Evolutionary conservation across 768 basidiomycete genomes (phyloP), one percentile per base, ranked within the genome.

Genomic region (Hortiboletus campestris): DNA sequence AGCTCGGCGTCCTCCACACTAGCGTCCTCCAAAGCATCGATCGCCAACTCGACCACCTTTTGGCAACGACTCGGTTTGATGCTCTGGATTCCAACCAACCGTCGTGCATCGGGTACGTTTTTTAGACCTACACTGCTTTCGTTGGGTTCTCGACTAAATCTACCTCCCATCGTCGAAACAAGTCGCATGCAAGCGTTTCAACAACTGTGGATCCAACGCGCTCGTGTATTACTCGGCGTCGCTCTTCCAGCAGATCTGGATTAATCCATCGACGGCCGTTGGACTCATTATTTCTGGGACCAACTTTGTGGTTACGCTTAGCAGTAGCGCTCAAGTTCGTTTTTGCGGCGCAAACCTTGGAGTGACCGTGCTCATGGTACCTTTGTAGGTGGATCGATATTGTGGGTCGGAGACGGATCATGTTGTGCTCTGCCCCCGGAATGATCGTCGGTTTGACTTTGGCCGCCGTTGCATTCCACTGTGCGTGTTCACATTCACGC

Each of bases 151-250:
- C 13, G 35, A 53, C 54, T 53, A 14, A 56, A 14, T 19, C n/a
- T 53, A 22, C 9, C 1, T 35, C 25, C 5, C 32, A 35, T 25
- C 9, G 3, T 5, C 9, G 36, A 49, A 25, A n/a, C 51, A 53
- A 89, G 87, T 88, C 59, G 78, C 42, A 82, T 92, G 70, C 90
- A 92, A 73, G 88, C 86, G 0, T 86, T 84, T 71, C 91, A 92
- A 65, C 91, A 92, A 66, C 77, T 92, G 0, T 57, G 91, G 90
- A 2, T 91, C 91, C 76, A 91, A 92, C 63, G 89, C 90, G 0
- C 78, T 91, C 54, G 83, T 84, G 81, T 83, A 80, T 63, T 85
- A 86, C 65, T 86, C 85, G 20, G 85, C 89, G 5, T 89, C 89
- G 0, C 77, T 92, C 13, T 92, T 92, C 75, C 81, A 86, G 60